Percentiles rank a stretch among this genome's conserved stretches.
phyloP scores from a whole-genome alignment of 306 rosid species.

The Dalbergia cochinchinensis region DNA sequence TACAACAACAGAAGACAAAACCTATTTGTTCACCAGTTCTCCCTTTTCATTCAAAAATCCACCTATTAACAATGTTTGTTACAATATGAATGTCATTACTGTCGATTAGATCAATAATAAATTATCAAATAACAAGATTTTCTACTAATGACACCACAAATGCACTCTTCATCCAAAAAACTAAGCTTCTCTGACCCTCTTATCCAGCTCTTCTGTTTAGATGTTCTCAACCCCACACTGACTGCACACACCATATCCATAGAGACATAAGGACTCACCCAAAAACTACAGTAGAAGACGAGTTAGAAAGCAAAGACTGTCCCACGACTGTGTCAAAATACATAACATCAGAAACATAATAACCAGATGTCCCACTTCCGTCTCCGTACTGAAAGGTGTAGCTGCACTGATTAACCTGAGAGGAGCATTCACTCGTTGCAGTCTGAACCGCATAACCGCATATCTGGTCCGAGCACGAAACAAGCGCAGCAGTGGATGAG shows the following conservation, averaged over 20 bases:
- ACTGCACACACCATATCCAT: conserved; percentile 16
- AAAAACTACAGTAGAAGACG: conserved; percentile 74
- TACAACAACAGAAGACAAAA: conserved; percentile 20
- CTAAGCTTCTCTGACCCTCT: conserved; percentile 8
- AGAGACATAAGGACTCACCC: conserved; percentile 74
- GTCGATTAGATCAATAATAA: conserved; percentile 13
- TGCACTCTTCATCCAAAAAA: neutral
- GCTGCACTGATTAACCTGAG: conserved; percentile 82
- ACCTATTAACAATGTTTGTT: conserved; percentile 1
- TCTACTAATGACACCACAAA: conserved; percentile 1
- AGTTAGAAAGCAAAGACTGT: conserved; percentile 66
- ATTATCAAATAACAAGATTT: conserved; percentile 1
- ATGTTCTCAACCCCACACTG: conserved; percentile 35
- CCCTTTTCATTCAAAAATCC: conserved; percentile 25
- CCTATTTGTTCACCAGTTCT: conserved; percentile 7
- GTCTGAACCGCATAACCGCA: conserved; percentile 72
- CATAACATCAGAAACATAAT: conserved; percentile 80
- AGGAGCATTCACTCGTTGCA: conserved; percentile 67
- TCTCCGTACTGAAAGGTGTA: conserved; percentile 89
- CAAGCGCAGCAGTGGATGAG: conserved; percentile 71
- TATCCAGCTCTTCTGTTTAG: conserved; percentile 26
- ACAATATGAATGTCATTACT: neutral
- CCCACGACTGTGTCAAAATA: conserved; percentile 81
- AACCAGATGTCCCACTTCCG: conserved; percentile 95
- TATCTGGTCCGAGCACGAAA: conserved; percentile 81